These are phyloP conservation scores for Colletotrichum caudatum DNA, from an alignment of 2,329 filamentous ascomycete genomes.

Conservation along the genomic window DNA sequence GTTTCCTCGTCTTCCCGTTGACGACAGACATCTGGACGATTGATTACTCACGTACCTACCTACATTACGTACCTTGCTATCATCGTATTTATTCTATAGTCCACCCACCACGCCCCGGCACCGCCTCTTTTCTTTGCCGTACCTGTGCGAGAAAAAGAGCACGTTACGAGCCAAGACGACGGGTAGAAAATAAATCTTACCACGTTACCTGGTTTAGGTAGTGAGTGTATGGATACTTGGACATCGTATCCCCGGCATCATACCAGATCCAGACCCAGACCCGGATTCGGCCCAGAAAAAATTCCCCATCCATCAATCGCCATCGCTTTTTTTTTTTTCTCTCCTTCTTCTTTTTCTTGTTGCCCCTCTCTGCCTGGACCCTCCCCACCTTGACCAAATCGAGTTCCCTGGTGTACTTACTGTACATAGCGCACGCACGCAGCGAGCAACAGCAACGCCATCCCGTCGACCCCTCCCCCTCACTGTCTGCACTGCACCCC, in stretches of 20 bases:
- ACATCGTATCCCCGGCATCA: neutral
- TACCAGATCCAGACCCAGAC: neutral
- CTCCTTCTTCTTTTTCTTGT: too few relatives aligned
- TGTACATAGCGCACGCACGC: neutral
- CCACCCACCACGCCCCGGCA: neutral
- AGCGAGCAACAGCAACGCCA: neutral
- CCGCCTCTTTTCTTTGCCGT: neutral
- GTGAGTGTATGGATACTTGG: neutral
- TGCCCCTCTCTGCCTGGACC: constrained; percentile 8
- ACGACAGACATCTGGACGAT: constrained; percentile 16
- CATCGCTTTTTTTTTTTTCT: neutral
- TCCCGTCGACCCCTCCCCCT: constrained; percentile 30
- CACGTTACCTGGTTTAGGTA: neutral
- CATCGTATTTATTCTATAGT: neutral
- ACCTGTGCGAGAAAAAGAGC: neutral
- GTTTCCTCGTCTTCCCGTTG: neutral
- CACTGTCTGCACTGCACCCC: constrained; percentile 1
- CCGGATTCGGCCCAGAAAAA: constrained; percentile 9
- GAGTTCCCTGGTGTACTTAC: neutral
- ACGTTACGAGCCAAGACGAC: neutral
- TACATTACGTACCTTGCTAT: neutral
- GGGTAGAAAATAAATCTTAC: neutral
- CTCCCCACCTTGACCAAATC: constrained; percentile 26
- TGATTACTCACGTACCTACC: neutral
- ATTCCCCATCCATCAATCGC: constrained; percentile 12